phyloP scores from a whole-genome alignment of 805 yeast species.

The Saturnispora ahearnii region DNA sequence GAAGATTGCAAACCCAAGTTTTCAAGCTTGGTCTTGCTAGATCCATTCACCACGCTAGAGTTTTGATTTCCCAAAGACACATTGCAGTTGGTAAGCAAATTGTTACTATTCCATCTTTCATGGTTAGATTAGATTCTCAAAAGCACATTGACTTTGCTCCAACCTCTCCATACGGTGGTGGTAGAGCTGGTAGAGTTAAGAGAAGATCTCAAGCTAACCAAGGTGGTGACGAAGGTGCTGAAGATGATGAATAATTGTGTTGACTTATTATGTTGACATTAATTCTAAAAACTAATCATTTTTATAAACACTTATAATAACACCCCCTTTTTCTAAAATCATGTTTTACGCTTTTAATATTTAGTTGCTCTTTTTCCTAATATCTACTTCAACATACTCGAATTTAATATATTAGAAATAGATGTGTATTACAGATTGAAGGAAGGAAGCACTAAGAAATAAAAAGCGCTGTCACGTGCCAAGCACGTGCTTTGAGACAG shows the following conservation, averaged over 20 bases:
- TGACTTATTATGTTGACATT: constrained; percentile 7
- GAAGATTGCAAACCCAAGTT: constrained; percentile 99
- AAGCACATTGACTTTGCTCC: constrained; percentile 99
- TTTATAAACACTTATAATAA: constrained; percentile 6
- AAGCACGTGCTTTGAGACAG: not conserved
- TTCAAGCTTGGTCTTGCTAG: constrained; percentile 99
- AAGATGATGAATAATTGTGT: constrained; percentile 44
- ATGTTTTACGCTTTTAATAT: constrained; percentile 4
- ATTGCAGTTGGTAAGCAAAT: constrained; percentile 99
- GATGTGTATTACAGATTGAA: not conserved
- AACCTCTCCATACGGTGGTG: constrained; percentile 99
- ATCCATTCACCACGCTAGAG: constrained; percentile 99
- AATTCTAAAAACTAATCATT: not conserved
- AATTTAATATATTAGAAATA: too few species aligned
- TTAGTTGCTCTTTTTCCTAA: not conserved
- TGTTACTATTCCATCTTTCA: constrained; percentile 97
- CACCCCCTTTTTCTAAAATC: constrained; percentile 8
- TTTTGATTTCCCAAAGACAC: constrained; percentile 97
- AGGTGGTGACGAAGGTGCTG: constrained; percentile 65
- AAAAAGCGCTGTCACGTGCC: not conserved
- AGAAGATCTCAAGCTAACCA: constrained; percentile 75
- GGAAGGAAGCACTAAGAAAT: not conserved
- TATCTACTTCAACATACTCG: not conserved
- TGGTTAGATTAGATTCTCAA: constrained; percentile 99
- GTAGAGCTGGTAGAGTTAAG: constrained; percentile 99